Base-by-base conservation (phyloP, 208 protist genomes). In the Crithidia bombi region DNA sequence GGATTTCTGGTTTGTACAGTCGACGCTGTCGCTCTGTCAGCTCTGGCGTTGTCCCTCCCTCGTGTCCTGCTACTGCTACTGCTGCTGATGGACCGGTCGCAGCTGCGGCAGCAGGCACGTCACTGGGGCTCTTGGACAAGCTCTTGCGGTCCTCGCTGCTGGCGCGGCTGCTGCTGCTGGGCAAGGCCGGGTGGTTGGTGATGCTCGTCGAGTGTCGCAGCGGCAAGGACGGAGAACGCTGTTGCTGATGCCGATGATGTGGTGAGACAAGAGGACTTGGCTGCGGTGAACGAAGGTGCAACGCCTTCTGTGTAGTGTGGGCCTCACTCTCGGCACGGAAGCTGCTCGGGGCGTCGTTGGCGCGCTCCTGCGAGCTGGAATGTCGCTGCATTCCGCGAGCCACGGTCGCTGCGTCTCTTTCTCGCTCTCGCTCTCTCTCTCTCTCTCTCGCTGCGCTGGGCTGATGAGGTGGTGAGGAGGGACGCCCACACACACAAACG, bases 1-100 rank as follows among this genome's bases (percentile, higher is more conserved):
- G 69, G 12, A 75, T 61, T 14, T 75, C 62, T 26, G 61, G 55
- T 25, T 49, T 43, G 61, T 68, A 75, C 14, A 75, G 61, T 36
- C 26, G 57, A 1, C 57, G 57, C 57, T 64, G 57, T 36, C 35
- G 57, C 43, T 14, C 23, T 5, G 41, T 19, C 30, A 39, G 15
- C 1, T 36, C 7, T 2, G n/a, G n/a, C n/a, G n/a, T n/a, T n/a
- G n/a, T 3, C 0, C 21, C 41, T 11, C 7, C 38, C 19, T 49
- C 43, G 26, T 19, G 43, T 25, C 50, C 52, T 5, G n/a, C 9
- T 44, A 32, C 15, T 23, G 39, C 19, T 11, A 6, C 44, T 25
- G 33, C 43, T 43, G 39, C 35, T 3, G 44, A 41, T 49, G 56
- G 36, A 10, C 6, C 38, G 23, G 33, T 33, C 23, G 32, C 52